A percentile compares a stretch with the other conserved stretches of the same genome.
phyloP scores from a whole-genome alignment of 2,329 filamentous ascomycete species.

The Alternaria rosae region DNA sequence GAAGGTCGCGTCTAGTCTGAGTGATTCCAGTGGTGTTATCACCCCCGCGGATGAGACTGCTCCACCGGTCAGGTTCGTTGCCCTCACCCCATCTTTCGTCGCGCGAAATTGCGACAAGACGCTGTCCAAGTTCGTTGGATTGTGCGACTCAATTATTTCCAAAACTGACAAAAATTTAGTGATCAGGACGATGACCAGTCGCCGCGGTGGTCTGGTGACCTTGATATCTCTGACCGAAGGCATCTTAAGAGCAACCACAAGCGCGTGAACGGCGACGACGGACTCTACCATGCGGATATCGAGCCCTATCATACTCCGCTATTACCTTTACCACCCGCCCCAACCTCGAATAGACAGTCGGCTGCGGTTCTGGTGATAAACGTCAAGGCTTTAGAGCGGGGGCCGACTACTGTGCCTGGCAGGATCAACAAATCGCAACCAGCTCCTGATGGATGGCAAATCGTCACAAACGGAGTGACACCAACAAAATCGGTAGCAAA shows the following conservation, averaged over 20 bases:
- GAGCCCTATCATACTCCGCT: slow-evolving; percentile 26
- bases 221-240: slow-evolving; percentile 22
- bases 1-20: slow-evolving; percentile 17
- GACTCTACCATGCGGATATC: slow-evolving; percentile 19
- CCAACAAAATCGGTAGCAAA: slow-evolving; percentile 2
- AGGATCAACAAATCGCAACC: not conserved
- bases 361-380: slow-evolving; percentile 18
- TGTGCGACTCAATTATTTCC: not conserved
- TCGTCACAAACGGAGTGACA: not conserved
- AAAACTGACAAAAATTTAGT: slow-evolving; percentile 2
- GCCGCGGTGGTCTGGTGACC: not conserved
- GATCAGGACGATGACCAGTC: not conserved
- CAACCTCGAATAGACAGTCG: slow-evolving; percentile 2
- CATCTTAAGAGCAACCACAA: slow-evolving; percentile 30
- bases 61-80: slow-evolving; percentile 11
- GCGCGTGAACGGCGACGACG: slow-evolving; percentile 26
- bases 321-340: slow-evolving; percentile 8
- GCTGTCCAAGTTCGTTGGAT: not conserved
- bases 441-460: slow-evolving; percentile 1
- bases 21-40: slow-evolving; percentile 5
- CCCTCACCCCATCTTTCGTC: not conserved
- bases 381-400: slow-evolving; percentile 1
- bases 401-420: not conserved
- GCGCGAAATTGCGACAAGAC: not conserved
- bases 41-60: slow-evolving; percentile 5